phyloP scores from a whole-genome alignment of 352 stramenopile species.

The Phytophthora quininea region DNA sequence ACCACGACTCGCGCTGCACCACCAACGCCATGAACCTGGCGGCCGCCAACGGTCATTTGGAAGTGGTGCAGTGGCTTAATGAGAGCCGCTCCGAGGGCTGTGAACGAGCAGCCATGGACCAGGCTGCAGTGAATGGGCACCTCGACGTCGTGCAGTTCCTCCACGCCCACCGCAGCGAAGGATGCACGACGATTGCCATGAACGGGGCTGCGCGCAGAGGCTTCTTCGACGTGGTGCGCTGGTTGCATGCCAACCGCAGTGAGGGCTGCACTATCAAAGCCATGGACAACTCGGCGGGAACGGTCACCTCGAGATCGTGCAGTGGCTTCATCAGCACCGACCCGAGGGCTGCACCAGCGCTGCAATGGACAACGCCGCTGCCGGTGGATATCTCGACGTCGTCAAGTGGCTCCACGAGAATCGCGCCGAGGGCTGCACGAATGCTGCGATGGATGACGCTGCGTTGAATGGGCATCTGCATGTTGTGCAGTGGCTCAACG shows the following conservation, averaged over 20 bases:
- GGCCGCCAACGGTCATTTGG: slow-evolving; percentile 23
- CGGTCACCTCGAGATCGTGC: slow-evolving; percentile 10
- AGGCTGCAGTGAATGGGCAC: slow-evolving; percentile 31
- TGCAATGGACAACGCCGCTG: slow-evolving; percentile 30
- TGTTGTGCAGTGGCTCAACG: no score
- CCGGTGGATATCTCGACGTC: slow-evolving; percentile 51
- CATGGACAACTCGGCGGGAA: slow-evolving; percentile 33
- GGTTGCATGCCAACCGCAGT: slow-evolving; percentile 24
- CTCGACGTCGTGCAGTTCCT: slow-evolving; percentile 35
- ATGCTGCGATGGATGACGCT: slow-evolving; percentile 28
- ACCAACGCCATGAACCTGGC: slow-evolving; percentile 37
- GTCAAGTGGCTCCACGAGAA: slow-evolving; percentile 36
- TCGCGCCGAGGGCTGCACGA: slow-evolving; percentile 25
- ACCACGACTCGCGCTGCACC: slow-evolving; percentile 29
- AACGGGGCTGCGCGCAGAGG: slow-evolving; percentile 26
- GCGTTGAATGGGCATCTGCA: not conserved
- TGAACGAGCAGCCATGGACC: slow-evolving; percentile 27
- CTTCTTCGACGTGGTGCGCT: slow-evolving; percentile 30
- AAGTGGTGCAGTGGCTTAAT: slow-evolving; percentile 30
- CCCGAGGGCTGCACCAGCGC: slow-evolving; percentile 26
- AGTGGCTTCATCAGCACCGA: slow-evolving; percentile 13
- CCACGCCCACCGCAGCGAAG: slow-evolving; percentile 17
- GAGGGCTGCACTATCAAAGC: slow-evolving; percentile 33
- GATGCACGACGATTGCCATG: slow-evolving; percentile 32
- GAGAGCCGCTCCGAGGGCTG: slow-evolving; percentile 32